Evolutionary conservation across 2,329 filamentous ascomycete genomes (phyloP).

Genomic region (Zasmidium cellare): DNA sequence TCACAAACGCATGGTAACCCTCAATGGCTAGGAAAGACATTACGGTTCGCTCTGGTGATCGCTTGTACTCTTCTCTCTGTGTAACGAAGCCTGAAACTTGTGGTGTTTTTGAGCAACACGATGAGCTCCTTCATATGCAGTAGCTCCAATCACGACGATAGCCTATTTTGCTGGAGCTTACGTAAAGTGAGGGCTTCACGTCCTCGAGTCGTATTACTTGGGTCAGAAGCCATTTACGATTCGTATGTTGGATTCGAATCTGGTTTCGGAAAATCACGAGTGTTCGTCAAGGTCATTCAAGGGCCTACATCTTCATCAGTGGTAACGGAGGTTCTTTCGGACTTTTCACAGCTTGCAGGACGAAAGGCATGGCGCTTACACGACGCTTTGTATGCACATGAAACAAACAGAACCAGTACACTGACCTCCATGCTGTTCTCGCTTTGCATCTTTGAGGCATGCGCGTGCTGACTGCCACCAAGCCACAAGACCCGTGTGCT

Average conservation of each 20-base stretch:
- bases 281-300: background rate
- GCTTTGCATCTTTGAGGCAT: background rate
- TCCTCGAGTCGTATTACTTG: background rate
- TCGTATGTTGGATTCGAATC: background rate
- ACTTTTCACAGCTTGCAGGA: background rate
- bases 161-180: background rate
- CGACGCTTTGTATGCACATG: background rate
- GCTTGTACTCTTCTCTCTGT: background rate
- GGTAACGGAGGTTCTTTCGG: background rate
- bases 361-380: background rate
- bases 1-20: constrained; percentile 55
- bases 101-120: background rate
- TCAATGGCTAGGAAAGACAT: constrained; percentile 51
- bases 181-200: background rate
- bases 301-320: too few relatives aligned
- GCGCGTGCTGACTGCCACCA: background rate
- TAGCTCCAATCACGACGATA: background rate
- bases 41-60: background rate
- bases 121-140: background rate
- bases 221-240: background rate
- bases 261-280: background rate
- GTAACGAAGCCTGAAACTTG: background rate
- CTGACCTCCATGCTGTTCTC: constrained; percentile 1
- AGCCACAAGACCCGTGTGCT: background rate
- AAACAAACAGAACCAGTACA: constrained; percentile 3